Evolutionary conservation across 768 basidiomycete species (phyloP).

Genomic region (Kockovaella imperatae): DNA sequence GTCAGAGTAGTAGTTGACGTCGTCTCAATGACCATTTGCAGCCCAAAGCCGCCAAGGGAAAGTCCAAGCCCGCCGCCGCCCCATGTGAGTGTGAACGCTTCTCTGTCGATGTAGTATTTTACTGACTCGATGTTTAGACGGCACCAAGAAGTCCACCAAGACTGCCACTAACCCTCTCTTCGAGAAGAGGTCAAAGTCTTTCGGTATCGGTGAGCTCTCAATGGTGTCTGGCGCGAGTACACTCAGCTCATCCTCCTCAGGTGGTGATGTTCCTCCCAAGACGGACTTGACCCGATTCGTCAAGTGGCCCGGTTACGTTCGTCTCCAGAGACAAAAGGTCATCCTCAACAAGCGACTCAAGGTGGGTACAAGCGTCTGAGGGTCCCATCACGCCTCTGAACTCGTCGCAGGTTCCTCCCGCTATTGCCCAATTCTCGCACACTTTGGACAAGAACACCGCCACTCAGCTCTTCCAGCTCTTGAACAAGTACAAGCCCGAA

Average conservation of each 20-base stretch:
- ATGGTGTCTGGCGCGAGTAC: background rate
- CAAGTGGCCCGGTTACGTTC: conserved; percentile 98
- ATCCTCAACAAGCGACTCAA: conserved; percentile 96
- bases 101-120: background rate
- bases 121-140: conserved; percentile 17
- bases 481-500: conserved; percentile 68
- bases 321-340: conserved; percentile 96
- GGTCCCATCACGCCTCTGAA: background rate
- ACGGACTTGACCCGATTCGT: conserved; percentile 93
- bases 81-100: conserved; percentile 37
- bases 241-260: conserved; percentile 46
- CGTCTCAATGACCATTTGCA: conserved; percentile 44
- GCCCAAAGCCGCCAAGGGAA: conserved; percentile 47
- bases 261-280: conserved; percentile 84
- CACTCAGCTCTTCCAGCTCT: conserved; percentile 91
- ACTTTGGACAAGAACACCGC: conserved; percentile 99
- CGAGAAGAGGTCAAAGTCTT: conserved; percentile 81
- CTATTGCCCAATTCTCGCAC: conserved; percentile 90
- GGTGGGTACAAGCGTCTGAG: conserved; percentile 36
- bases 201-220: conserved; percentile 71
- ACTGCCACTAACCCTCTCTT: conserved; percentile 84
- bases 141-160: conserved; percentile 65
- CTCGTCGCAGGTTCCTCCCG: conserved; percentile 65
- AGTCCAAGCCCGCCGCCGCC: conserved; percentile 45
- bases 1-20: conserved; percentile 23